Conservation (phyloP, 768 basidiomycete genomes). For the Pulveroboletus sp. region DNA sequence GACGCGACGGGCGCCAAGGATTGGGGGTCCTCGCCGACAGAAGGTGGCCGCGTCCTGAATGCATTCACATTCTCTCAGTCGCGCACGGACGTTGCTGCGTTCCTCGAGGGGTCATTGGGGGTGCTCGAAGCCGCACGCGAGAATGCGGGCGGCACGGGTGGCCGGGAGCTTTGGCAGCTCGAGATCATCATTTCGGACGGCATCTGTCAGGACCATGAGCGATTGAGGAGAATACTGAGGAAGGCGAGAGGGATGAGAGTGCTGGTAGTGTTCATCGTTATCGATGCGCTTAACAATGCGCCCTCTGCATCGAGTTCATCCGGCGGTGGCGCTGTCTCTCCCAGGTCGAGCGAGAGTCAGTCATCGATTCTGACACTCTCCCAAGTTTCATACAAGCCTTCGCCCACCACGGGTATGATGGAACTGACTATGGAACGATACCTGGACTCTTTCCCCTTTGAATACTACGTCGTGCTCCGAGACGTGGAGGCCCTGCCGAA, state of each 20-base stretch:
- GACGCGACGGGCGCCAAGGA: constrained; percentile 71
- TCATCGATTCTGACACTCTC: constrained; percentile 92
- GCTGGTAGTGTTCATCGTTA: constrained; percentile 93
- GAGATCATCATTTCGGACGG: constrained; percentile 99
- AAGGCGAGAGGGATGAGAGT: constrained; percentile 86
- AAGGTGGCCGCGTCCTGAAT: constrained; percentile 52
- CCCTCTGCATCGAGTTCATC: constrained; percentile 18
- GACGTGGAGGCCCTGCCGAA: constrained; percentile 90
- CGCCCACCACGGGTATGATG: constrained; percentile 54
- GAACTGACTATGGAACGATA: constrained; percentile 87
- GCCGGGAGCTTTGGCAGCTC: constrained; percentile 91
- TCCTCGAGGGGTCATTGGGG: constrained; percentile 74
- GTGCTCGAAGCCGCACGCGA: constrained; percentile 78
- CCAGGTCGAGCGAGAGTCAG: constrained; percentile 31
- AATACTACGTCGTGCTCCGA: constrained; percentile 92
- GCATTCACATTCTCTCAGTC: constrained; percentile 89
- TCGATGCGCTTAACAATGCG: constrained; percentile 77
- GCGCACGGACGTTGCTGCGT: constrained; percentile 78
- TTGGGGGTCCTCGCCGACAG: constrained; percentile 26
- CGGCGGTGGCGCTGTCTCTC: constrained; percentile 1
- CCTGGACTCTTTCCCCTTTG: constrained; percentile 95
- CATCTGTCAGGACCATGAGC: constrained; percentile 95
- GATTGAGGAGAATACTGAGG: constrained; percentile 72
- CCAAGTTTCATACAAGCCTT: constrained; percentile 75
- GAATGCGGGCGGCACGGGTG: constrained; percentile 51